phyloP scores from a whole-genome alignment of 768 basidiomycete species.

The Lepiota subincarnata region DNA sequence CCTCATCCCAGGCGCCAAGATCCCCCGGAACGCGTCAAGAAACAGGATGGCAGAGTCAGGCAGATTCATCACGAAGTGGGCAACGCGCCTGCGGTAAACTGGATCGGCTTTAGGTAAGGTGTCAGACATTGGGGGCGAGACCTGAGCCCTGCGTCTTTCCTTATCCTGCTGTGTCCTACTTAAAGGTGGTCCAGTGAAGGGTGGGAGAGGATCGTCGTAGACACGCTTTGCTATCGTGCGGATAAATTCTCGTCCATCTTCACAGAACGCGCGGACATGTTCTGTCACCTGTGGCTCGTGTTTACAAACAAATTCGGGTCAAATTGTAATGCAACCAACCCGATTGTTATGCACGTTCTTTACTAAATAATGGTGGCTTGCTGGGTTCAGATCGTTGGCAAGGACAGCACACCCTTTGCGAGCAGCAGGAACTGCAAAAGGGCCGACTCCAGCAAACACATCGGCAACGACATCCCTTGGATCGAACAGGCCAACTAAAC shows the following conservation, averaged over 20 bases:
- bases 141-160: constrained; percentile 30
- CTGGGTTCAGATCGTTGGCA: constrained; percentile 93
- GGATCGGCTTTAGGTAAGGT: constrained; percentile 16
- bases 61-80: constrained; percentile 97
- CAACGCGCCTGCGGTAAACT: constrained; percentile 46
- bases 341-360: constrained; percentile 75
- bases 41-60: constrained; percentile 90
- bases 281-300: constrained; percentile 52
- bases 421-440: constrained; percentile 91
- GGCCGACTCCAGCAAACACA: constrained; percentile 96
- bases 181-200: constrained; percentile 45
- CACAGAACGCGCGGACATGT: constrained; percentile 66
- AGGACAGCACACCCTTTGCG: constrained; percentile 87
- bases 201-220: constrained; percentile 64
- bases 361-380: constrained; percentile 71
- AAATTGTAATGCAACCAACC: constrained; percentile 39
- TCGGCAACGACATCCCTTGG: constrained; percentile 83
- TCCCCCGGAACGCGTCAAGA: constrained; percentile 82
- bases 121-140: constrained; percentile 16
- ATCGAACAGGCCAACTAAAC: constrained; percentile 71
- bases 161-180: constrained; percentile 41
- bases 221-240: constrained; percentile 46
- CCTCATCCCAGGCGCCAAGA: constrained; percentile 41
- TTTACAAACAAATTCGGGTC: constrained; percentile 5
- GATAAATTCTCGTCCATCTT: constrained; percentile 89